A percentile compares a stretch with the other conserved stretches of the same genome.
Evolutionary conservation across 306 rosid genomes (phyloP).

Genomic region (Vigna nakashimae): DNA sequence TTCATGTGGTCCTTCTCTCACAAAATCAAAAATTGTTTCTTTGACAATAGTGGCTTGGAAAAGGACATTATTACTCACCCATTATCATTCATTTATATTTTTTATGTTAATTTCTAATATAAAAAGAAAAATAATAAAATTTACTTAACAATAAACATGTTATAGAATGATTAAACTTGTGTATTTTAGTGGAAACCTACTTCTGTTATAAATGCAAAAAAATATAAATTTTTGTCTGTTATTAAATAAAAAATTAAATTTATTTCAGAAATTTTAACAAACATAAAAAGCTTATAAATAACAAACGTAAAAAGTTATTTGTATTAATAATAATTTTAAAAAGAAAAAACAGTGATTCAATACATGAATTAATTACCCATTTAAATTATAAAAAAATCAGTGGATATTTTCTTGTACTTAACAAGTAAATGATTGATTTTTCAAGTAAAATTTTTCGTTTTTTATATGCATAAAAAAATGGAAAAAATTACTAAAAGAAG

Average conservation of each 20-base stretch:
- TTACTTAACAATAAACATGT: no score
- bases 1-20: slow-evolving; percentile 1
- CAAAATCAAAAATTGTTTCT: no score
- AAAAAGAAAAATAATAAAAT: background rate
- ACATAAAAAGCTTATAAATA: no score
- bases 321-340: no score
- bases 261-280: no score
- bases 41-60: background rate
- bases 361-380: background rate
- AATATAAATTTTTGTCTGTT: no score
- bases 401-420: background rate
- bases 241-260: no score
- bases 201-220: no score
- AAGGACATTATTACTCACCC: background rate
- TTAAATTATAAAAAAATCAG: background rate
- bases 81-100: background rate
- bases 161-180: no score
- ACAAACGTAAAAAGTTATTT: no score
- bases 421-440: background rate
- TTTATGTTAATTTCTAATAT: background rate
- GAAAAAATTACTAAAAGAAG: background rate
- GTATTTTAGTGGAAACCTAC: no score
- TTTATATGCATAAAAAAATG: background rate
- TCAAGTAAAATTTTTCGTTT: background rate
- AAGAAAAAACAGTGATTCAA: no score